Conservation (phyloP, 2,329 filamentous ascomycete species). For the Fusarium palustre region DNA sequence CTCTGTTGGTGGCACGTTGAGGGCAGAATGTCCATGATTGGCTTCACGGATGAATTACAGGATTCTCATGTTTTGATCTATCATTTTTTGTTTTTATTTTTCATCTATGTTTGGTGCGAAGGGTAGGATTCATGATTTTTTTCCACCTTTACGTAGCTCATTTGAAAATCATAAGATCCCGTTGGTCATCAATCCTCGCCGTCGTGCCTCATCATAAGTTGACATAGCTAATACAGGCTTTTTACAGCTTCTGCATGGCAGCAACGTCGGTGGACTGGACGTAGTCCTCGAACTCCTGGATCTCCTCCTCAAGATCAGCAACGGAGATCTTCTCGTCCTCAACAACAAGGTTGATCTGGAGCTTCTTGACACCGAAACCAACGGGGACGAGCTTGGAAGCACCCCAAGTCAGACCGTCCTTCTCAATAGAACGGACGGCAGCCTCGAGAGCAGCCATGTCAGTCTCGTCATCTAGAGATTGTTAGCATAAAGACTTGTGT, state of each 20-base stretch:
- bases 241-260: constrained; percentile 94
- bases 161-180: constrained; percentile 41
- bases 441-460: constrained; percentile 86
- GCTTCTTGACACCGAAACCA: constrained; percentile 98
- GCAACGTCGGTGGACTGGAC: constrained; percentile 94
- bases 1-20: background rate
- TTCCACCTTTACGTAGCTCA: constrained; percentile 44
- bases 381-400: constrained; percentile 87
- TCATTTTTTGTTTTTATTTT: constrained; percentile 34
- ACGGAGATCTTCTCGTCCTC: constrained; percentile 97
- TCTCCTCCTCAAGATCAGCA: constrained; percentile 87
- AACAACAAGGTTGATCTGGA: constrained; percentile 97
- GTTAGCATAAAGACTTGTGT: constrained; percentile 38
- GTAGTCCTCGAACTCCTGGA: constrained; percentile 87
- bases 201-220: constrained; percentile 51
- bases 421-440: constrained; percentile 83
- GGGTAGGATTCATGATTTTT: constrained; percentile 40
- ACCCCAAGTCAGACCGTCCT: constrained; percentile 97
- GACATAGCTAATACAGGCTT: constrained; percentile 38
- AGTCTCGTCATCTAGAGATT: constrained; percentile 83
- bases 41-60: background rate
- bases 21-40: background rate
- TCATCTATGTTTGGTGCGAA: constrained; percentile 44
- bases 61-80: background rate
- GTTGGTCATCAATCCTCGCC: constrained; percentile 48